Percentiles rank a stretch among this genome's conserved stretches.
Evolutionary conservation across 208 protist genomes (phyloP).

Genomic region (Trypanosoma conorhini): DNA sequence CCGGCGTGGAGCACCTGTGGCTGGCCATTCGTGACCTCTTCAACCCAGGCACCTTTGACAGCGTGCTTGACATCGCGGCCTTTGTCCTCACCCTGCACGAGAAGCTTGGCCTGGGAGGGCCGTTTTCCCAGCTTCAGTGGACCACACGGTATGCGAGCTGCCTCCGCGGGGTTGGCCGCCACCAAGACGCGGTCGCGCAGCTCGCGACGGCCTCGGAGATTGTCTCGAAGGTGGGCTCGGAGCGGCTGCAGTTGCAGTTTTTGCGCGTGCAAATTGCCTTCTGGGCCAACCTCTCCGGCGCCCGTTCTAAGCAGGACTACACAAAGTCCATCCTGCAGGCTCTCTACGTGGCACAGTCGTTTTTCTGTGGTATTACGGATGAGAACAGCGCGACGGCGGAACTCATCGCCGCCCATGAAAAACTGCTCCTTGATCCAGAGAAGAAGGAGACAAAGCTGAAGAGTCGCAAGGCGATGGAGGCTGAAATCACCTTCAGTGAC

Average conservation of each 20-base stretch:
- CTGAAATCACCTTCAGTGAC: slow-evolving; percentile 30
- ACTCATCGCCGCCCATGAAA: slow-evolving; percentile 23
- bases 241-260: slow-evolving; percentile 75
- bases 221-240: slow-evolving; percentile 44
- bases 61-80: slow-evolving; percentile 57
- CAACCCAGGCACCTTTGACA: slow-evolving; percentile 37
- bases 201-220: slow-evolving; percentile 47
- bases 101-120: slow-evolving; percentile 62
- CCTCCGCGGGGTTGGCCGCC: slow-evolving; percentile 50
- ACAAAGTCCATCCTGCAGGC: slow-evolving; percentile 24
- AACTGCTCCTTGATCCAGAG: slow-evolving; percentile 30
- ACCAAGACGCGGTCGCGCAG: slow-evolving; percentile 47
- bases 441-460: slow-evolving; percentile 29
- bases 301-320: slow-evolving; percentile 28
- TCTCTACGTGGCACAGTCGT: slow-evolving; percentile 26
- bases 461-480: slow-evolving; percentile 17
- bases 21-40: slow-evolving; percentile 46
- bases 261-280: slow-evolving; percentile 46
- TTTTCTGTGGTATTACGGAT: slow-evolving; percentile 32
- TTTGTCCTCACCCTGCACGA: slow-evolving; percentile 73
- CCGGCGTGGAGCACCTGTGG: slow-evolving; percentile 72
- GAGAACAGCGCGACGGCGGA: slow-evolving; percentile 14
- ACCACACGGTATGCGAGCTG: slow-evolving; percentile 60
- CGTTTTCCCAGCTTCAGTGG: slow-evolving; percentile 76
- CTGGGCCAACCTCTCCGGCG: not conserved